Conservation (phyloP, 305 asterid species). For the Fraxinus nigra region DNA sequence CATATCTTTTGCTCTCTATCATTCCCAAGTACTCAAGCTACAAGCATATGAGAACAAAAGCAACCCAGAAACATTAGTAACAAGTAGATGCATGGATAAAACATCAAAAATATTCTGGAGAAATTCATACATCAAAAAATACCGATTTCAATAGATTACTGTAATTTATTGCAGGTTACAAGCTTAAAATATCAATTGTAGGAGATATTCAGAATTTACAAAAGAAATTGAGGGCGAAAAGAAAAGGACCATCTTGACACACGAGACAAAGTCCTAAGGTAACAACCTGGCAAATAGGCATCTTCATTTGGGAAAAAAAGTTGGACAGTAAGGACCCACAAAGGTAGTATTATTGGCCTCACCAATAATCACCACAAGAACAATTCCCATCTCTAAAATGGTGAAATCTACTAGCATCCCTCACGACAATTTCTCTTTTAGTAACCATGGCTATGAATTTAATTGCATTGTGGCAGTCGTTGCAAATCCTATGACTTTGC, state of each 20-base stretch:
- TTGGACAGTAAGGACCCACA: not conserved
- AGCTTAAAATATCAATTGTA: conserved; percentile 10
- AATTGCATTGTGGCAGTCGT: conserved; percentile 45
- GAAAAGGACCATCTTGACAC: not conserved
- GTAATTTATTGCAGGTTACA: conserved; percentile 14
- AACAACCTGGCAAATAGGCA: not conserved
- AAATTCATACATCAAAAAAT: not conserved
- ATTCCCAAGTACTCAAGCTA: not conserved
- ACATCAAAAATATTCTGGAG: conserved; percentile 7
- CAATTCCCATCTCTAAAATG: conserved; percentile 44
- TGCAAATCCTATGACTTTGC: conserved; percentile 44
- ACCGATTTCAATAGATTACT: conserved; percentile 1
- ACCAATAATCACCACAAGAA: conserved; percentile 93
- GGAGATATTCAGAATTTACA: not conserved
- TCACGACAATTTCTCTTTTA: conserved; percentile 35
- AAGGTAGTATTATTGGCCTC: conserved; percentile 21
- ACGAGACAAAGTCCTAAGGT: not conserved
- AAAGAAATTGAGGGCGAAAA: not conserved
- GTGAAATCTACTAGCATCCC: conserved; percentile 51
- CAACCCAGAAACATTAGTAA: not conserved
- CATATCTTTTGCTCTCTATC: not conserved
- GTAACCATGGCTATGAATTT: conserved; percentile 54
- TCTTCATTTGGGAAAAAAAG: not conserved
- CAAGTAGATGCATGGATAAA: not conserved
- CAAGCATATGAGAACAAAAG: not conserved